Evolutionary conservation across 805 yeast species (phyloP).

Genomic region (Peterozyma toletana): DNA sequence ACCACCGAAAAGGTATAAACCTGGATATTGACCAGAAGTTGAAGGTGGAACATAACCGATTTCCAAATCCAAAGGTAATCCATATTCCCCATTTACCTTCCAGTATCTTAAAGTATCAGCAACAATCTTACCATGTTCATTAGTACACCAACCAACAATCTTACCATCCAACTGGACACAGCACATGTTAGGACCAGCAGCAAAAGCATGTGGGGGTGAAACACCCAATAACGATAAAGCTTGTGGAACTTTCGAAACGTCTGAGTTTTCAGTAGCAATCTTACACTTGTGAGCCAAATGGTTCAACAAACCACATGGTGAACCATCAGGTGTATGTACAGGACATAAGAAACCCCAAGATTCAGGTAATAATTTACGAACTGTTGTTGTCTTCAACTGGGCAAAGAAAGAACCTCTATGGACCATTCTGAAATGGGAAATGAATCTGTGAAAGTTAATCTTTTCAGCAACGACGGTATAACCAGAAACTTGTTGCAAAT

Average conservation of each 20-base stretch:
- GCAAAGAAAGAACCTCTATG: conserved; percentile 99
- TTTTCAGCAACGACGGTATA: conserved; percentile 98
- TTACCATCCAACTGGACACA: conserved; percentile 93
- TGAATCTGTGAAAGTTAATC: conserved; percentile 92
- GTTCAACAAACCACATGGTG: conserved; percentile 96
- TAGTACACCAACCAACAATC: conserved; percentile 91
- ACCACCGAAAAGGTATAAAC: conserved; percentile 86
- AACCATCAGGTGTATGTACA: conserved; percentile 99
- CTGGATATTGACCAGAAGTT: conserved; percentile 94
- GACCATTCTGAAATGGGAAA: conserved; percentile 98
- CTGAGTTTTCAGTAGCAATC: conserved; percentile 70
- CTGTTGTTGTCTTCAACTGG: conserved; percentile 94
- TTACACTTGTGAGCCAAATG: conserved; percentile 95
- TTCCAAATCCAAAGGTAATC: conserved; percentile 83
- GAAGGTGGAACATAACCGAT: conserved; percentile 97
- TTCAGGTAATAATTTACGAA: conserved; percentile 92
- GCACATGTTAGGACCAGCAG: conserved; percentile 83
- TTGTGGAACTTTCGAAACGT: conserved; percentile 64
- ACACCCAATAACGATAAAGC: conserved; percentile 72
- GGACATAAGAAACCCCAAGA: conserved; percentile 99
- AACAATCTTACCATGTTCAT: conserved; percentile 75
- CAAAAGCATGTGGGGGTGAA: conserved; percentile 67
- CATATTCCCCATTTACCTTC: conserved; percentile 78
- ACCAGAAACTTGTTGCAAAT: conserved; percentile 96
- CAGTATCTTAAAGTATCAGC: conserved; percentile 88